Base-by-base conservation (phyloP, 805 yeast genomes). In the Monosporozyma aquatica region DNA sequence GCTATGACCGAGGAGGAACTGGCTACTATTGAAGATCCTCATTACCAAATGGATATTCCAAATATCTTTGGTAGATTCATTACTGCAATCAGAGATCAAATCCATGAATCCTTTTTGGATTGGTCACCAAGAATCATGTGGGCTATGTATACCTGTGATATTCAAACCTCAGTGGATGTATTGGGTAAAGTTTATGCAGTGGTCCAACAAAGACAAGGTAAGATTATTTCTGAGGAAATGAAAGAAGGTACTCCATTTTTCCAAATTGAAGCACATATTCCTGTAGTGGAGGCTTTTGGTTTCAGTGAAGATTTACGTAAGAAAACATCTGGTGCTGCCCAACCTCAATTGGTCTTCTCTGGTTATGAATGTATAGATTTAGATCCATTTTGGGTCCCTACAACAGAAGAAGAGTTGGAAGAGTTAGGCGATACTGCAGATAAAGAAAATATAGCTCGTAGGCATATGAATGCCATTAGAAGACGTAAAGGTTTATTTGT, bases 381-480 rank as follows among this genome's bases (percentile, higher is more conserved):
- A 50, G 97, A 92, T 68, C 99, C 99, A 36, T 92, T 84, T 70
- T 92, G 99, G 99, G 95, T 92, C 13, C 99, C 99, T 11, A 85
- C 92, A 3, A 92, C 98, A 0, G 97, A 86, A 53, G 97, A 87
- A 60, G 98, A 92, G 61, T 64, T 92, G 37, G 97, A 92, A 59
- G 94, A 87, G 45, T 68, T 86, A 36, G 99, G 99, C 22, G 95
- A 86, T 49, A 75, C 76, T 50, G 95, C 96, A 1, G 98, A 92
- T 52, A 75, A 84, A 54, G 97, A 87, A 55, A 92, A 92, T 56
- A 69, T 89, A 48, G 97, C 97, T 0, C 75, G 94, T 59, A 72
- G 72, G 56, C 89, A 90, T 59, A 83, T 92, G 81, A 87, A 86
- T 49, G 67, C 67, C 15, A 76, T 92, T 36, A 74, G 99, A 56